Evolutionary conservation across 768 basidiomycete species (phyloP).

Genomic region (Clavaria fumosa): DNA sequence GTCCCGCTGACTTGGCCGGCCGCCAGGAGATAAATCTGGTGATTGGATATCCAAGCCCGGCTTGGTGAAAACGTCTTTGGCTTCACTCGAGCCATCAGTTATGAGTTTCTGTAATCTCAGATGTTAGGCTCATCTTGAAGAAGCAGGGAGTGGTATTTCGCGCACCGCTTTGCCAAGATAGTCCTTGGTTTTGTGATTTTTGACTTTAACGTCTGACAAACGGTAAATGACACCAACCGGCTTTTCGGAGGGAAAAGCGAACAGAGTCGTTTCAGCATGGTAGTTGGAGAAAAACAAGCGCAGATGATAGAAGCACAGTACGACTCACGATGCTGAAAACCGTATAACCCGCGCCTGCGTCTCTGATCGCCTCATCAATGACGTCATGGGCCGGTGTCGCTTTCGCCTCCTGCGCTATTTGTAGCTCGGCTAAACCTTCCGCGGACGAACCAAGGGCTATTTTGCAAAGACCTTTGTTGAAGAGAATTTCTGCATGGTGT

Average conservation of each 20-base stretch:
- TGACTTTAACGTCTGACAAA: slow-evolving; percentile 78
- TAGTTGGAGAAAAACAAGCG: slow-evolving; percentile 1
- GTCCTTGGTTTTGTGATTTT: slow-evolving; percentile 72
- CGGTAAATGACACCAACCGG: slow-evolving; percentile 84
- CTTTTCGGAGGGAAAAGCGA: slow-evolving; percentile 29
- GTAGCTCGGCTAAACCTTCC: slow-evolving; percentile 56
- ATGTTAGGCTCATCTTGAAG: background rate
- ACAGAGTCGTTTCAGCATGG: background rate
- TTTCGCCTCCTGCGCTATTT: slow-evolving; percentile 56
- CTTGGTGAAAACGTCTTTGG: no score
- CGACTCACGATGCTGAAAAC: slow-evolving; percentile 87
- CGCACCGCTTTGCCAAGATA: slow-evolving; percentile 85
- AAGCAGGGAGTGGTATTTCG: slow-evolving; percentile 6
- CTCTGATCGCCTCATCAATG: slow-evolving; percentile 79
- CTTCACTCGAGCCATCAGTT: slow-evolving; percentile 1
- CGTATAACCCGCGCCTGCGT: slow-evolving; percentile 75
- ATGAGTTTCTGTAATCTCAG: slow-evolving; percentile 3
- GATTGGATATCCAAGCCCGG: no score
- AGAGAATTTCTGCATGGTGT: slow-evolving; percentile 76
- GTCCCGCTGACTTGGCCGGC: no score
- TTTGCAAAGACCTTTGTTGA: slow-evolving; percentile 72
- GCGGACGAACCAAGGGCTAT: slow-evolving; percentile 54
- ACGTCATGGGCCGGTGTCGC: slow-evolving; percentile 73
- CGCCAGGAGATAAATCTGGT: no score
- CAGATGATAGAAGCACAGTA: no score